A percentile compares a stretch with the other conserved stretches of the same genome.
Evolutionary conservation across 1,284 basidiomycete species (phyloP).

Genomic region (Melampsora abietis-canadensis): DNA sequence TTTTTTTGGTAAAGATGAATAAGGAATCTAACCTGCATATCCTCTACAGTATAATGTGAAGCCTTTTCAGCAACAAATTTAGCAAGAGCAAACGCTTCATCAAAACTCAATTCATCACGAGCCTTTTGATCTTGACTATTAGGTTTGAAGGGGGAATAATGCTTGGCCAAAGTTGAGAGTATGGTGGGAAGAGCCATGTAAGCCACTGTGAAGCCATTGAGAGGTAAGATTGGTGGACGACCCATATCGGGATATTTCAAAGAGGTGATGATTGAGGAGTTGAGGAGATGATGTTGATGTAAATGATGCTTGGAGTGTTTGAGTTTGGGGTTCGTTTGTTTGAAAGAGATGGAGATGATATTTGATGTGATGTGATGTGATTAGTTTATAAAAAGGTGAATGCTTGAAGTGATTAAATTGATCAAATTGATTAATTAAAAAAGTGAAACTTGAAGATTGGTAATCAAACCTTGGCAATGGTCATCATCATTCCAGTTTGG

Average conservation of each 20-base stretch:
- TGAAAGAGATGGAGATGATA: too few species aligned
- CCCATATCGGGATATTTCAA: neutral
- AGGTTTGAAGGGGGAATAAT: slow-evolving; percentile 1
- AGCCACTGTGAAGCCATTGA: slow-evolving; percentile 43
- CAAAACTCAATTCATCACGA: slow-evolving; percentile 74
- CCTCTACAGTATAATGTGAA: slow-evolving; percentile 52
- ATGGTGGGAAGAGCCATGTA: slow-evolving; percentile 41
- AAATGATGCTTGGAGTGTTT: too few species aligned
- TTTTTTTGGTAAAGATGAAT: neutral
- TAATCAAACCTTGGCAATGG: too few species aligned
- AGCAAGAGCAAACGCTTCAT: slow-evolving; percentile 59
- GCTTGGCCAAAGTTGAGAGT: slow-evolving; percentile 16
- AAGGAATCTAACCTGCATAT: slow-evolving; percentile 49
- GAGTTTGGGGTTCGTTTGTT: too few species aligned
- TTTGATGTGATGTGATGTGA: too few species aligned
- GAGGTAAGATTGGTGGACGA: slow-evolving; percentile 34
- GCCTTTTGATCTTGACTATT: slow-evolving; percentile 54
- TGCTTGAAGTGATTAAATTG: too few species aligned
- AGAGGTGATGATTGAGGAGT: too few species aligned
- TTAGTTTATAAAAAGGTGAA: too few species aligned
- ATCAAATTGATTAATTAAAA: too few species aligned
- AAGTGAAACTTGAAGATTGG: too few species aligned
- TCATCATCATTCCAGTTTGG: neutral
- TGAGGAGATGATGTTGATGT: too few species aligned
- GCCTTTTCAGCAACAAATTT: slow-evolving; percentile 48